A percentile compares a stretch with the other conserved stretches of the same genome.
Conservation (phyloP, 805 yeast genomes). For the Cyberlindnera nakhonratchasimensis region DNA sequence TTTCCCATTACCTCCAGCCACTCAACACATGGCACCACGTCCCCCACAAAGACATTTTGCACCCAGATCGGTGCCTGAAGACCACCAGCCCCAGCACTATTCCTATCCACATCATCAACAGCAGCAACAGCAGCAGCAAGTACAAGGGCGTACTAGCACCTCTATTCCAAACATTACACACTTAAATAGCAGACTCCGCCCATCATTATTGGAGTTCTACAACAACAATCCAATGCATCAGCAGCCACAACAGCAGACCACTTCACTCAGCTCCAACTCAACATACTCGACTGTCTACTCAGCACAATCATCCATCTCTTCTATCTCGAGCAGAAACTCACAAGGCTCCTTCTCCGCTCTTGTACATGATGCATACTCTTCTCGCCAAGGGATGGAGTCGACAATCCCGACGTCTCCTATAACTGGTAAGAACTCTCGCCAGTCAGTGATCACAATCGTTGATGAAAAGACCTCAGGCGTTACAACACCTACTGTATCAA, state of each 20-base stretch:
- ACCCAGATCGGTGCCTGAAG: constrained; percentile 25
- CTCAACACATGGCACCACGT: constrained; percentile 4
- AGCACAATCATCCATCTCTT: constrained; percentile 25
- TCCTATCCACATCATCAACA: constrained; percentile 4
- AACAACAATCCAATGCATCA: constrained; percentile 10
- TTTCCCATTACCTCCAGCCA: constrained; percentile 9
- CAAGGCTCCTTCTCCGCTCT: constrained; percentile 19
- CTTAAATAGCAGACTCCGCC: constrained; percentile 24
- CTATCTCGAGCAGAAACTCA: constrained; percentile 25
- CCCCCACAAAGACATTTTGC: constrained; percentile 12
- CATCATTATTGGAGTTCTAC: constrained; percentile 24
- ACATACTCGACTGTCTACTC: constrained; percentile 24
- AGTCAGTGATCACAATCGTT: not conserved
- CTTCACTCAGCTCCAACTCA: constrained; percentile 23
- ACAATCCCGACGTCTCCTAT: not conserved
- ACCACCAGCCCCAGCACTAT: constrained; percentile 9
- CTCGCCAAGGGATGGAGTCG: not conserved
- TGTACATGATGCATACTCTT: not conserved
- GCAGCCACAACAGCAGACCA: constrained; percentile 2
- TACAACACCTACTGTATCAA: constrained; percentile 3
- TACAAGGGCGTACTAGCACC: constrained; percentile 1
- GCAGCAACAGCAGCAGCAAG: constrained; percentile 1
- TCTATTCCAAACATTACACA: constrained; percentile 20
- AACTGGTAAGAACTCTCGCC: not conserved
- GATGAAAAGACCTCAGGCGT: not conserved